Evolutionary conservation across 257 asterid species (phyloP).

Genomic region (Cruciata laevipes): DNA sequence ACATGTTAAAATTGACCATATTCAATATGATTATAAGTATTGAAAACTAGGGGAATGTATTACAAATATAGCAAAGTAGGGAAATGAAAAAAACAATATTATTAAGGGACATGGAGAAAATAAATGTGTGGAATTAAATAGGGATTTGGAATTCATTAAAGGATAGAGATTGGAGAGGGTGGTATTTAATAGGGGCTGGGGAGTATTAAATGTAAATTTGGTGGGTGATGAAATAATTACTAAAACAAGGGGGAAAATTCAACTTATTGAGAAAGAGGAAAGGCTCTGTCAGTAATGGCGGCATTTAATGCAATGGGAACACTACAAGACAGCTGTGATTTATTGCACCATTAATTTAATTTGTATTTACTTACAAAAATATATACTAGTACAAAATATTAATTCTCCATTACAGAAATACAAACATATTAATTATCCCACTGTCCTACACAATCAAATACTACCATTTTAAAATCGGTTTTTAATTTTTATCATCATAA

Average conservation of each 20-base stretch:
- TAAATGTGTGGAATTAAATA: not conserved
- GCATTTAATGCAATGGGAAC: conserved; percentile 48
- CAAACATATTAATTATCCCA: not conserved
- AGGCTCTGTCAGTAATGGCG: conserved; percentile 23
- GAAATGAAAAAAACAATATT: not conserved
- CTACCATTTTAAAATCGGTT: not conserved
- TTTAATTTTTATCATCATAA: not conserved
- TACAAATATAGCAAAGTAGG: not conserved
- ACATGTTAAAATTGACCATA: too few species aligned
- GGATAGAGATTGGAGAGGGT: conserved; percentile 1
- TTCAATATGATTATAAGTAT: too few species aligned
- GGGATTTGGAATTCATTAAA: conserved; percentile 11
- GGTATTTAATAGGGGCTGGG: not conserved
- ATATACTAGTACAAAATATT: not conserved
- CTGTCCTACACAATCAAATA: not conserved
- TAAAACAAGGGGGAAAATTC: not conserved
- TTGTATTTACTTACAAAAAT: not conserved
- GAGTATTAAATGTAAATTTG: conserved; percentile 10
- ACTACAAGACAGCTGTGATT: conserved; percentile 60
- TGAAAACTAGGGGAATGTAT: too few species aligned
- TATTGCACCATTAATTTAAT: conserved; percentile 25
- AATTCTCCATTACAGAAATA: not conserved
- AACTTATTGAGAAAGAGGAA: not conserved
- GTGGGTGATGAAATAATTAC: conserved; percentile 8
- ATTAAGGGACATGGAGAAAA: too few species aligned